Conservation (phyloP, 2,329 filamentous ascomycete species). For the Aspergillus chevalieri region DNA sequence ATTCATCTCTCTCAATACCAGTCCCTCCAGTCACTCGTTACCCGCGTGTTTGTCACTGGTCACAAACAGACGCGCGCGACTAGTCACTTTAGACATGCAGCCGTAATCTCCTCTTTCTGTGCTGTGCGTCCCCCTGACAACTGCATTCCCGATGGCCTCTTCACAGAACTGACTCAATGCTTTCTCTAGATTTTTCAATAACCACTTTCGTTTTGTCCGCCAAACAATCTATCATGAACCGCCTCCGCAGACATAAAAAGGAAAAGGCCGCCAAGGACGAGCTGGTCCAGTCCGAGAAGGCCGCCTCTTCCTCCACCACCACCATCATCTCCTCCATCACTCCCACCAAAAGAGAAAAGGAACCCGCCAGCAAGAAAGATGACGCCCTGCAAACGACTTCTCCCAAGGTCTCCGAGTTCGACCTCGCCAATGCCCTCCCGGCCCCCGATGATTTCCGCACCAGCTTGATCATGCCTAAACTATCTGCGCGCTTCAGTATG, state of each 20-base stretch:
- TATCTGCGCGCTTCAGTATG: conserved; percentile 96
- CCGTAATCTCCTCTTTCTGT: too few relatives aligned
- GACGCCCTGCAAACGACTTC: not conserved
- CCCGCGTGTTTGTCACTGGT: too few relatives aligned
- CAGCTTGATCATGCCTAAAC: conserved; percentile 88
- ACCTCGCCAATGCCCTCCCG: conserved; percentile 69
- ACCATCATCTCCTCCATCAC: conserved; percentile 18
- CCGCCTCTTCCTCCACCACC: not conserved
- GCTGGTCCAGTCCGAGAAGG: not conserved
- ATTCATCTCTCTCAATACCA: too few relatives aligned
- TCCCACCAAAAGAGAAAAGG: not conserved
- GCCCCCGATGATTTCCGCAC: conserved; percentile 87
- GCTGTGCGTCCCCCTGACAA: too few relatives aligned
- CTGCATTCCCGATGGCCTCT: too few relatives aligned
- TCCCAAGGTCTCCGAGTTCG: conserved; percentile 47
- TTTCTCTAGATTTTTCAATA: too few relatives aligned
- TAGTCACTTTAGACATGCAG: too few relatives aligned
- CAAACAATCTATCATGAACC: conserved; percentile 29
- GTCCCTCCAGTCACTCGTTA: too few relatives aligned
- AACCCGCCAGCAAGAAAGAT: conserved; percentile 46
- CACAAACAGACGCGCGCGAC: too few relatives aligned
- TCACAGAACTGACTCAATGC: too few relatives aligned
- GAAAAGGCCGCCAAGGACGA: conserved; percentile 11
- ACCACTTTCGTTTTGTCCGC: not conserved
- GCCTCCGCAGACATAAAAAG: conserved; percentile 38